Evolutionary conservation across 345 rosid genomes (phyloP).

Genomic region (Sonneratia alba): DNA sequence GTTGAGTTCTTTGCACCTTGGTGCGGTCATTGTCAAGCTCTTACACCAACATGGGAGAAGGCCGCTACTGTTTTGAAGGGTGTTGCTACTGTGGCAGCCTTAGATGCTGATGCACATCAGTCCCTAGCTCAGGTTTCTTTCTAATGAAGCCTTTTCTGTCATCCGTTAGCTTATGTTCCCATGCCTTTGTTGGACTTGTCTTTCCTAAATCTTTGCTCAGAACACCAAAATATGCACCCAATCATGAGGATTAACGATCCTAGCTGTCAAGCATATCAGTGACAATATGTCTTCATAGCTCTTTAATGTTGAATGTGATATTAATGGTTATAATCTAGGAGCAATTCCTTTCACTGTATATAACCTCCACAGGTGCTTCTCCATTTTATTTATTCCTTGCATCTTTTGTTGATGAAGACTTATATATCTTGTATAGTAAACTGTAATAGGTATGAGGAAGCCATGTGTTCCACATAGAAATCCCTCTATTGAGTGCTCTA

Average conservation of each 20-base stretch:
- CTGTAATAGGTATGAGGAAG: not conserved
- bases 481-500: not conserved
- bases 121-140: slow-evolving; percentile 78
- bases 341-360: not conserved
- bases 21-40: slow-evolving; percentile 96
- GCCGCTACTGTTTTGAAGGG: slow-evolving; percentile 76
- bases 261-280: not conserved
- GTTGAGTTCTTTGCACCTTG: slow-evolving; percentile 99
- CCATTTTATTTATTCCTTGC: not conserved
- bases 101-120: slow-evolving; percentile 94
- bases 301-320: not conserved
- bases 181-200: not conserved
- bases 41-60: slow-evolving; percentile 95
- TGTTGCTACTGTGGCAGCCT: slow-evolving; percentile 84
- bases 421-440: not conserved
- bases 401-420: not conserved
- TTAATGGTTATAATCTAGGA: not conserved
- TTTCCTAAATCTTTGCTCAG: not conserved
- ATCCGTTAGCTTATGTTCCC: not conserved
- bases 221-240: not conserved
- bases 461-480: not conserved
- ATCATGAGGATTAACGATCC: not conserved
- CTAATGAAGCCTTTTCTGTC: not conserved
- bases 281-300: not conserved
- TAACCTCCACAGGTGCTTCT: not conserved